A percentile compares a stretch with the other conserved stretches of the same genome.
phyloP scores from a whole-genome alignment of 371 early-diverging fungal genomes.

The Mortierella sp. region DNA sequence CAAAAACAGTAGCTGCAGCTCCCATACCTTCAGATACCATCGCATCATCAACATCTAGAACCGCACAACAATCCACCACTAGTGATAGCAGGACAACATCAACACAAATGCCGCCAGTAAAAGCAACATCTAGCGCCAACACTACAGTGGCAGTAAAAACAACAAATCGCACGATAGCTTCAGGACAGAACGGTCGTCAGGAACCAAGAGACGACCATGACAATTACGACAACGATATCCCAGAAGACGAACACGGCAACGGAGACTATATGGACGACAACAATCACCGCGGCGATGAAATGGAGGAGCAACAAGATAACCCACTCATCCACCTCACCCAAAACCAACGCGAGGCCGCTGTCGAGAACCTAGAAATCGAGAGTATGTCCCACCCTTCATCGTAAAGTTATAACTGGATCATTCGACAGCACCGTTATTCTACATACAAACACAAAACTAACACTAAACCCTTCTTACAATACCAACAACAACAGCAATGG shows the following conservation, averaged over 20 bases:
- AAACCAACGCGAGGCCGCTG: slow-evolving; percentile 42
- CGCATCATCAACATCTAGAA: slow-evolving; percentile 13
- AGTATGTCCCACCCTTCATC: slow-evolving; percentile 16
- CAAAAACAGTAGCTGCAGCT: not conserved
- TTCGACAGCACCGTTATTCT: not conserved
- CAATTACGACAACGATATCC: not conserved
- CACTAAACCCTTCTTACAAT: not conserved
- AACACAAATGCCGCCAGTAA: not conserved
- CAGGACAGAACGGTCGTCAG: not conserved
- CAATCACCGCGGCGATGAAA: not conserved
- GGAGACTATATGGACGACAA: not conserved
- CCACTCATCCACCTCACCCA: slow-evolving; percentile 29
- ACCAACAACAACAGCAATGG: slow-evolving; percentile 10
- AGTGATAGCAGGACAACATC: not conserved
- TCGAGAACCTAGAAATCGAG: slow-evolving; percentile 53
- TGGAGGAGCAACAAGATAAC: slow-evolving; percentile 23
- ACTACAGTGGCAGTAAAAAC: not conserved
- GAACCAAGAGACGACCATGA: not conserved
- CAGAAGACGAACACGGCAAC: not conserved
- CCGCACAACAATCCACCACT: not conserved
- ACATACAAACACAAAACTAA: not conserved
- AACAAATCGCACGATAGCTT: not conserved
- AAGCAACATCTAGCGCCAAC: not conserved
- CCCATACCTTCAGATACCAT: slow-evolving; percentile 20
- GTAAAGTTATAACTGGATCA: not conserved